Conservation (phyloP, 2,329 filamentous ascomycete species). For the Elsinoe perseae region DNA sequence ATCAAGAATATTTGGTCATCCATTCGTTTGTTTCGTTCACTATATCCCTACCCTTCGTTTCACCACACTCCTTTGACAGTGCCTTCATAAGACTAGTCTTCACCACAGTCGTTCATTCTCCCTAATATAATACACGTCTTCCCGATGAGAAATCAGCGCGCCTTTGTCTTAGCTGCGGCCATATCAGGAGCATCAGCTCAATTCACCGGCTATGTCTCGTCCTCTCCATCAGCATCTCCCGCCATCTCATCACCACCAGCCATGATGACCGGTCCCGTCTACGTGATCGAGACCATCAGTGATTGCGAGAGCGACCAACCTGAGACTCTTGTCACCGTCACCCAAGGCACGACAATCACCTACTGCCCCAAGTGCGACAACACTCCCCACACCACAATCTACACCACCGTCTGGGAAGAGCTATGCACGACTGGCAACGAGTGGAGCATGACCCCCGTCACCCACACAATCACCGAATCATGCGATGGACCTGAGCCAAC, state of each 20-base stretch:
- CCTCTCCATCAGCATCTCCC: conserved; percentile 78
- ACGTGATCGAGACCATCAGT: conserved; percentile 28
- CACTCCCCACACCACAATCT: conserved; percentile 28
- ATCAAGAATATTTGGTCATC: not conserved
- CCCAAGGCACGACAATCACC: conserved; percentile 30
- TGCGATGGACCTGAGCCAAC: conserved; percentile 30
- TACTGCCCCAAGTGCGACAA: conserved; percentile 31
- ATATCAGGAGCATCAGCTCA: conserved; percentile 2
- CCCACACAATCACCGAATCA: conserved; percentile 33
- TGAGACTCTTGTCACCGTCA: conserved; percentile 30
- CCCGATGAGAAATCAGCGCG: conserved; percentile 7
- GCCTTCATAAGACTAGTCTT: not conserved
- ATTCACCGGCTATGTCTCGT: conserved; percentile 38
- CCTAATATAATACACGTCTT: conserved; percentile 3
- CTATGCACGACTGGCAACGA: conserved; percentile 29
- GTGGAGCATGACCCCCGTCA: conserved; percentile 23
- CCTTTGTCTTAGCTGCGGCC: conserved; percentile 6
- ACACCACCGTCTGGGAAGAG: conserved; percentile 31
- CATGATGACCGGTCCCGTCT: conserved; percentile 18
- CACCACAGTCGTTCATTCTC: not conserved
- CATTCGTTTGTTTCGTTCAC: not conserved
- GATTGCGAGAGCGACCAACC: conserved; percentile 27
- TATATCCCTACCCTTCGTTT: not conserved
- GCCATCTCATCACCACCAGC: conserved; percentile 22
- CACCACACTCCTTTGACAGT: conserved; percentile 9